Conservation (phyloP, 331 rosid genomes). For the Arachis monticola region DNA sequence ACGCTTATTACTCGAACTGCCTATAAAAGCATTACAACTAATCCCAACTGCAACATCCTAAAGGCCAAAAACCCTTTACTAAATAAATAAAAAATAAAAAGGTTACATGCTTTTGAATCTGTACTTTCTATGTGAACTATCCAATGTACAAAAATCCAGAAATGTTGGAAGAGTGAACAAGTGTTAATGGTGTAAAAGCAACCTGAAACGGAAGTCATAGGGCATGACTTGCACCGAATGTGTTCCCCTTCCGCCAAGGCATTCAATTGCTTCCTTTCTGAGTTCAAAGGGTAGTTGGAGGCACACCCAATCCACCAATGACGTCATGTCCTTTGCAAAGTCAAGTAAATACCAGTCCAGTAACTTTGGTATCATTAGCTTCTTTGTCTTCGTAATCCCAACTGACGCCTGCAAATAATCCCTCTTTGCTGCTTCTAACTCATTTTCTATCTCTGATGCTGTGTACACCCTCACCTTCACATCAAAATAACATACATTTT, state of each 20-base stretch:
- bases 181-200: slow-evolving; percentile 55
- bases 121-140: slow-evolving; percentile 39
- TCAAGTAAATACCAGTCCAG: slow-evolving; percentile 91
- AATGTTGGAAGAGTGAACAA: slow-evolving; percentile 1
- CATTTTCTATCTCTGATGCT: slow-evolving; percentile 72
- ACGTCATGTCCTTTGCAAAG: slow-evolving; percentile 87
- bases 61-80: slow-evolving; percentile 13
- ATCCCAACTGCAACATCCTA: slow-evolving; percentile 31
- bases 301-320: slow-evolving; percentile 82
- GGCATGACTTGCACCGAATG: slow-evolving; percentile 71
- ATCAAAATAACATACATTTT: neutral
- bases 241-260: slow-evolving; percentile 67
- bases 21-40: slow-evolving; percentile 6
- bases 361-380: slow-evolving; percentile 71
- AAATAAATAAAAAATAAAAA: slow-evolving; percentile 6
- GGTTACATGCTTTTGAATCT: slow-evolving; percentile 20
- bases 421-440: slow-evolving; percentile 76
- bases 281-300: slow-evolving; percentile 75
- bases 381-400: slow-evolving; percentile 68
- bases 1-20: neutral
- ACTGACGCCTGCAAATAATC: slow-evolving; percentile 80
- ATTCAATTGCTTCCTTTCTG: slow-evolving; percentile 66
- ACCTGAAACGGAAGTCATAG: slow-evolving; percentile 81
- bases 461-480: slow-evolving; percentile 84
- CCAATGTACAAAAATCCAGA: slow-evolving; percentile 35